A percentile compares a stretch with the other conserved stretches of the same genome.
phyloP scores from a whole-genome alignment of 306 rosid species.

The Trifolium pratense region DNA sequence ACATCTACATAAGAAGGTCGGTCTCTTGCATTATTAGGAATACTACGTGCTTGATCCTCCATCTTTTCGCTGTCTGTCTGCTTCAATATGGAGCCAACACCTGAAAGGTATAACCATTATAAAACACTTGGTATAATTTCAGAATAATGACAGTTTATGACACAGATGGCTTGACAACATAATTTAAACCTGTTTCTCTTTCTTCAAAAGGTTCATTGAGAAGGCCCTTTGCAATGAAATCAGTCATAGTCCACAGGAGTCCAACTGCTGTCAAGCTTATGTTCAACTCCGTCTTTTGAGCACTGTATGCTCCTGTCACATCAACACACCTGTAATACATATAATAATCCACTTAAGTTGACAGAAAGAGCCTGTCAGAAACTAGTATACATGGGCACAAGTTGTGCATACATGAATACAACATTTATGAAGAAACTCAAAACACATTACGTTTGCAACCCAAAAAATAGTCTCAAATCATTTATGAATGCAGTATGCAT shows the following conservation, averaged over 20 bases:
- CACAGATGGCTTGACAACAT: conserved; percentile 37
- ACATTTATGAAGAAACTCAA: conserved; percentile 13
- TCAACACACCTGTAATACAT: conserved; percentile 79
- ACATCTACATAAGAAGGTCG: conserved; percentile 55
- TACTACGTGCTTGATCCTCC: conserved; percentile 46
- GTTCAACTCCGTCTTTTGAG: conserved; percentile 94
- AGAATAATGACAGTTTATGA: conserved; percentile 13
- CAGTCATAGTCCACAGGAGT: conserved; percentile 94
- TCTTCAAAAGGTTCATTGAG: conserved; percentile 55
- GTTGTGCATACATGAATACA: neutral
- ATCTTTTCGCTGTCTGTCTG: conserved; percentile 48
- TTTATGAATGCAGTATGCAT: neutral
- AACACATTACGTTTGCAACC: conserved; percentile 6
- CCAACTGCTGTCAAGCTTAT: conserved; percentile 95
- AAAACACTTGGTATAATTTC: conserved; percentile 24
- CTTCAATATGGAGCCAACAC: conserved; percentile 51
- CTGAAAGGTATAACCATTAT: conserved; percentile 42
- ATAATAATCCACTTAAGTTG: conserved; percentile 38
- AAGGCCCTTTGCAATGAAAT: conserved; percentile 89
- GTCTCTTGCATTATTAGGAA: conserved; percentile 47
- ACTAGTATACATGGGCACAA: neutral
- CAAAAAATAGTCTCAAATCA: neutral
- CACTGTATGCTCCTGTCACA: conserved; percentile 95
- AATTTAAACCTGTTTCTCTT: conserved; percentile 63
- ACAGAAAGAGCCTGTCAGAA: conserved; percentile 17